Base-by-base conservation (phyloP, 2,329 filamentous ascomycete genomes). In the Colletotrichum destructivum region DNA sequence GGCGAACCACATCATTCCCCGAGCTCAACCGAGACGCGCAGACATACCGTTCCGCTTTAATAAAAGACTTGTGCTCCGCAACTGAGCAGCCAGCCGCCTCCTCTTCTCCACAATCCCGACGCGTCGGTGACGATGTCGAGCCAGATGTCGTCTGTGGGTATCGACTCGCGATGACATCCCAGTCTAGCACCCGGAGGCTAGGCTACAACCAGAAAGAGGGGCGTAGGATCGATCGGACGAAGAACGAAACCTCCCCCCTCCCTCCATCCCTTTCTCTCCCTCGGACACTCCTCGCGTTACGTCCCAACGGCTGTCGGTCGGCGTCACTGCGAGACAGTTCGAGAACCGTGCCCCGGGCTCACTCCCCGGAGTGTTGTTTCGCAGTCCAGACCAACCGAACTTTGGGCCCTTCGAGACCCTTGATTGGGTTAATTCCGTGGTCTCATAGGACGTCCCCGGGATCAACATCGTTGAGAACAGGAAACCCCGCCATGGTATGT, bases 291-390 rank as follows among this genome's bases (percentile, higher is more conserved):
- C 35, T 38, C 35, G 35, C 9, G 35, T 38, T 38, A 4, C 18
- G 13, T 49, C 26, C 21, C 46, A n/a, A 8, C 26, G 59, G 31
- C 47, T 62, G 47, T 47, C 16, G 31, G 35, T 62, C 23, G 60
- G 60, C 60, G 60, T 62, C 60, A 62, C 60, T 42, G 15, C 60
- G 46, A 62, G 47, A 62, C 60, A 62, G n/a, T 16, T 21, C 46
- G 7, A 42, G 16, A 26, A 31, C 47, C 60, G 60, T 62, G 60
- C 47, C 31, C 35, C 35, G 31, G 26, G 11, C 60, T 26, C 21
- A 38, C 16, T n/a, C 46, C 21, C 31, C 13, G 23, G 40, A 13
- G n/a, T 5, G n/a, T 40, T 11, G 60, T 52, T 62, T 62, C 60
- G 47, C 35, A 21, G 9, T 49, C 38, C 59, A 49, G 44, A 21